These are phyloP conservation scores for Gyrodon lividus DNA, from an alignment of 768 basidiomycete species.

Conservation along the genomic window DNA sequence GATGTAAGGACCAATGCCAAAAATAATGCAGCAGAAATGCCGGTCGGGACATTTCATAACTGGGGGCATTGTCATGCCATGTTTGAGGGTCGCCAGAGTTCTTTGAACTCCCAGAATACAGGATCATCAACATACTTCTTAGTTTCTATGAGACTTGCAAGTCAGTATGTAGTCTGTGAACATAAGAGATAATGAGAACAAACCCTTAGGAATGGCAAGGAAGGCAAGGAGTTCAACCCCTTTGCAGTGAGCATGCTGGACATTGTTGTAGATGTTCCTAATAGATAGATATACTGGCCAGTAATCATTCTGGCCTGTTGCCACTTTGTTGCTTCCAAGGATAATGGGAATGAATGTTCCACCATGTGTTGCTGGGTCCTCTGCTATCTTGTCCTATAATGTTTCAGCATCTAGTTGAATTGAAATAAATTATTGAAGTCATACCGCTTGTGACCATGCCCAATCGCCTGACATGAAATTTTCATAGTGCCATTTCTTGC, in stretches of 20 bases:
- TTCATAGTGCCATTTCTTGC: neutral
- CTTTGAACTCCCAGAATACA: slow-evolving; percentile 27
- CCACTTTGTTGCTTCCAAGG: slow-evolving; percentile 13
- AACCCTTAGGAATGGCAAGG: slow-evolving; percentile 30
- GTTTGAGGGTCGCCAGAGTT: slow-evolving; percentile 2
- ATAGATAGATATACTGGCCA: slow-evolving; percentile 13
- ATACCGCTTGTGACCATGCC: neutral
- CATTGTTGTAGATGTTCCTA: slow-evolving; percentile 12
- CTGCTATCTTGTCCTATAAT: slow-evolving; percentile 31
- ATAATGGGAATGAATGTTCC: slow-evolving; percentile 11
- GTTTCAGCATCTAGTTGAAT: slow-evolving; percentile 3
- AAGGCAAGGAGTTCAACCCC: slow-evolving; percentile 18
- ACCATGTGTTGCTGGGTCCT: slow-evolving; percentile 13
- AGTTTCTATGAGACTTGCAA: neutral
- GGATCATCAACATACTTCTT: slow-evolving; percentile 1
- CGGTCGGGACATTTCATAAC: slow-evolving; percentile 7
- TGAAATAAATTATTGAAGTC: neutral
- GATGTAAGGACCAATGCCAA: slow-evolving; percentile 33
- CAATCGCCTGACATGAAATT: neutral
- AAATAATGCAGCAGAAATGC: slow-evolving; percentile 9
- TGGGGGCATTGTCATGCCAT: slow-evolving; percentile 25
- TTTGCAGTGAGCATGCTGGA: slow-evolving; percentile 6
- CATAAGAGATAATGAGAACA: slow-evolving; percentile 2
- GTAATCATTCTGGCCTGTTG: slow-evolving; percentile 8
- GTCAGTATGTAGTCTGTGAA: neutral